A percentile compares a stretch with the other conserved stretches of the same genome.
These are phyloP conservation scores for Trametes coccinea DNA, from an alignment of 768 basidiomycete species.

Conservation along the genomic window DNA sequence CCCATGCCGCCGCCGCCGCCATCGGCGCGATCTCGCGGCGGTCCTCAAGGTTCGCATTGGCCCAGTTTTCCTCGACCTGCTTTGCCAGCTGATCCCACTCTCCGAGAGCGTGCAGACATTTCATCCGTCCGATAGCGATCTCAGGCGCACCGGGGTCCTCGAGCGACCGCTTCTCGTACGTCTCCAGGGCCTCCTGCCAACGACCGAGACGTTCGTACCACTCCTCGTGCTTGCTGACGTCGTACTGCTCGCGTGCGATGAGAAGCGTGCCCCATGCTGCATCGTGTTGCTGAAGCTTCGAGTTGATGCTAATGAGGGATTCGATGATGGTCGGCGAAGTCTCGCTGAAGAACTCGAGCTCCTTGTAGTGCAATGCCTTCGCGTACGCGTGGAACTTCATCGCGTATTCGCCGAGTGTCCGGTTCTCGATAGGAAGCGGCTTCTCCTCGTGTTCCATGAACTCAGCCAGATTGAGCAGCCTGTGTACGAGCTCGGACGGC, in stretches of 20 bases:
- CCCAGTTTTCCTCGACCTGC: slow-evolving; percentile 88
- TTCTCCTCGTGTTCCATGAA: slow-evolving; percentile 99
- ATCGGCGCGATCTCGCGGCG: slow-evolving; percentile 92
- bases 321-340: slow-evolving; percentile 90
- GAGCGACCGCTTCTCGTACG: slow-evolving; percentile 78
- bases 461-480: slow-evolving; percentile 90
- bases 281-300: slow-evolving; percentile 93
- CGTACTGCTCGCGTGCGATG: slow-evolving; percentile 86
- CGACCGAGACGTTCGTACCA: slow-evolving; percentile 97
- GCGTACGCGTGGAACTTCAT: slow-evolving; percentile 93
- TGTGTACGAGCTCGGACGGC: slow-evolving; percentile 87
- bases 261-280: slow-evolving; percentile 96
- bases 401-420: slow-evolving; percentile 91
- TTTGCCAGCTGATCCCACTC: slow-evolving; percentile 93
- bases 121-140: slow-evolving; percentile 87
- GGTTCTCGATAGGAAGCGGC: slow-evolving; percentile 88
- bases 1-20: slow-evolving; percentile 97
- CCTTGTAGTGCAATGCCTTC: slow-evolving; percentile 98
- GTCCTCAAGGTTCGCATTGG: slow-evolving; percentile 77
- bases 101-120: slow-evolving; percentile 93
- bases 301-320: slow-evolving; percentile 94
- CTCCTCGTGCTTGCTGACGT: slow-evolving; percentile 90
- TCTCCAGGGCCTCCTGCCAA: slow-evolving; percentile 91
- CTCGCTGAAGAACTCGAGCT: slow-evolving; percentile 93
- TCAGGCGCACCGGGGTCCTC: slow-evolving; percentile 77